A percentile compares a stretch with the other conserved stretches of the same genome.
Evolutionary conservation across 352 stramenopile species (phyloP).

Genomic region (Aphanomyces stellatus): DNA sequence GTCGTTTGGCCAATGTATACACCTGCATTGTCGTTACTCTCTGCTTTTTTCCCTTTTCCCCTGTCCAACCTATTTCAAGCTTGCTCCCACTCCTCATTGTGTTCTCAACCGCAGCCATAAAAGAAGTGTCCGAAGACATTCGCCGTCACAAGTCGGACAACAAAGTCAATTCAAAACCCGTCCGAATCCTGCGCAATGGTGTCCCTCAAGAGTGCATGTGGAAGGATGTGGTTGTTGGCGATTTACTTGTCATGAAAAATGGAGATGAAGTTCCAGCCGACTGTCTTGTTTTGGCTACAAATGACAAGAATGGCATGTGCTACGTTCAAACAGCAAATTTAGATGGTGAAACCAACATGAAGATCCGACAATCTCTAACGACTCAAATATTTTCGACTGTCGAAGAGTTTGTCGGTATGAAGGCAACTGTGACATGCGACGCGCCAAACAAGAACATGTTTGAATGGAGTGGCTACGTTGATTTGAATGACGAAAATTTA

Average conservation of each 20-base stretch:
- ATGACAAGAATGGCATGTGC: constrained; percentile 54
- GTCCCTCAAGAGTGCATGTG: constrained; percentile 66
- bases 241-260: constrained; percentile 72
- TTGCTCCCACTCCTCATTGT: constrained; percentile 80
- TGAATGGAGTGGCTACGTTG: constrained; percentile 32
- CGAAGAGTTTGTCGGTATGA: constrained; percentile 32
- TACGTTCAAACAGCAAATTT: constrained; percentile 83
- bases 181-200: constrained; percentile 56
- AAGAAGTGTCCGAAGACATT: constrained; percentile 77
- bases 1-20: constrained; percentile 83
- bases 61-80: constrained; percentile 72
- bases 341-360: constrained; percentile 83
- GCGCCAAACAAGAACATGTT: constrained; percentile 81
- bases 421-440: constrained; percentile 31
- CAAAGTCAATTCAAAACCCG: constrained; percentile 64
- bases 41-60: constrained; percentile 86
- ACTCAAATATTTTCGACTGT: constrained; percentile 65
- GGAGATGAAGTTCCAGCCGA: constrained; percentile 75
- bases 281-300: constrained; percentile 70
- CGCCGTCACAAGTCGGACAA: constrained; percentile 66
- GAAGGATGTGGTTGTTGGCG: constrained; percentile 79
- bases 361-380: constrained; percentile 72
- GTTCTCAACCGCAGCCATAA: constrained; percentile 81
- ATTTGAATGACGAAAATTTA: neutral
- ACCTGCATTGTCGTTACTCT: constrained; percentile 82